Evolutionary conservation across 176 grass and related monocot genomes (phyloP).

Genomic region (Cenchrus americanus): DNA sequence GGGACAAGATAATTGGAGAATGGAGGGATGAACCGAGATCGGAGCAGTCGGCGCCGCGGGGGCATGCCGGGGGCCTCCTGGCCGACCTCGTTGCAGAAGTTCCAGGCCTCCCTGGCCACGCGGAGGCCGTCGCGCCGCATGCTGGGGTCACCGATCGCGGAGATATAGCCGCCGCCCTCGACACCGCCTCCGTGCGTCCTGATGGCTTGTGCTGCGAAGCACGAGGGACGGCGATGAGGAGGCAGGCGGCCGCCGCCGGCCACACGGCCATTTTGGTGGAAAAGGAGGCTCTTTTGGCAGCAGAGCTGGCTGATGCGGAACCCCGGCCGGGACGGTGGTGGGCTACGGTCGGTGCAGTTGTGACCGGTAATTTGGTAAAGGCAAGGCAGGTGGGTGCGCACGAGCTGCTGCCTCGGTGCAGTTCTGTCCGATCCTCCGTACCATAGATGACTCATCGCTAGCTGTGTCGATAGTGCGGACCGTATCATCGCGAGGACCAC

Average conservation of each 20-base stretch:
- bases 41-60: conserved; percentile 89
- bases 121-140: conserved; percentile 83
- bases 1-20: no score
- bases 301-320: no score
- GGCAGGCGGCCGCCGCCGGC: not conserved
- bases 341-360: no score
- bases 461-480: no score
- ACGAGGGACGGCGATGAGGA: conserved; percentile 1
- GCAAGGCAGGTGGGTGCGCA: no score
- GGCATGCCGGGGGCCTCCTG: conserved; percentile 76
- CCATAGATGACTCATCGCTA: no score
- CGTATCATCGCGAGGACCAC: no score
- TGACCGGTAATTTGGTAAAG: no score
- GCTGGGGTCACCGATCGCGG: conserved; percentile 79
- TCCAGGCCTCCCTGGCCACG: conserved; percentile 90
- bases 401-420: no score
- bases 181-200: conserved; percentile 8
- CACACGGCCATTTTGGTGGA: conserved; percentile 24
- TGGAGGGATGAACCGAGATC: conserved; percentile 49
- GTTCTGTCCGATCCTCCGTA: no score
- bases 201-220: not conserved
- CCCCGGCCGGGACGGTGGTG: no score
- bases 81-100: conserved; percentile 97
- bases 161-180: conserved; percentile 35
- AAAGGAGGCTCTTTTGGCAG: no score